Evolutionary conservation across 2,329 filamentous ascomycete genomes (phyloP).

Genomic region (Stemphylium lycopersici): DNA sequence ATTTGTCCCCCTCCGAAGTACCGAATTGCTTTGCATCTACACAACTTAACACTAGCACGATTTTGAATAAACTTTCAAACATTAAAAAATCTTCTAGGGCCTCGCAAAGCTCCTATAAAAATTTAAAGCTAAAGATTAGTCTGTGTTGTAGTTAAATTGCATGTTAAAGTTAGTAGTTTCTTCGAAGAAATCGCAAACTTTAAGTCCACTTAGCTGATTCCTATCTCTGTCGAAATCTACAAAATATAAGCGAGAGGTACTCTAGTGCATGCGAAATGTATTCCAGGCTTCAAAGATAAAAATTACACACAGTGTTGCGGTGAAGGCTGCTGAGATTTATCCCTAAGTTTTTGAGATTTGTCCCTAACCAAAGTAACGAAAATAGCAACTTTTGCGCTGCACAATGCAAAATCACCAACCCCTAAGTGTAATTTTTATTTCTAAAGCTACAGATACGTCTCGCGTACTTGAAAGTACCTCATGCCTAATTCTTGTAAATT

Average conservation of each 20-base stretch:
- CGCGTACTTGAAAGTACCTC: no score
- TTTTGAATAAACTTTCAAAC: neutral
- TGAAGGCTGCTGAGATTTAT: no score
- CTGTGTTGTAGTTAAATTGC: neutral
- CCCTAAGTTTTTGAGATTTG: no score
- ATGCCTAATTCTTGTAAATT: no score
- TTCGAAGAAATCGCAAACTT: slow-evolving; percentile 7
- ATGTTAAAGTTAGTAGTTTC: slow-evolving; percentile 6
- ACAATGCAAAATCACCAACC: no score
- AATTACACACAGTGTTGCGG: neutral
- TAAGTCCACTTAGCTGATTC: slow-evolving; percentile 6
- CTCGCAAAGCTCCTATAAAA: neutral
- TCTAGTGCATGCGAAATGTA: slow-evolving; percentile 3
- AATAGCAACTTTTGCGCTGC: no score
- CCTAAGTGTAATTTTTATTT: no score
- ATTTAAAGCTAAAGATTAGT: neutral
- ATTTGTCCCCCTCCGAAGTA: no score
- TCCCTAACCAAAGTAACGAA: no score
- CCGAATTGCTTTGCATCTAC: slow-evolving; percentile 7
- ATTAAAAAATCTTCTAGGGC: neutral
- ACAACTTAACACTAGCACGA: slow-evolving; percentile 9
- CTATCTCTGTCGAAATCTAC: neutral
- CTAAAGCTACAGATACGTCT: no score
- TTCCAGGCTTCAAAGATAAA: slow-evolving; percentile 9
- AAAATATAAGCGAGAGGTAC: slow-evolving; percentile 2